Conservation (phyloP, 495 filamentous ascomycete genomes). For the Neurospora sp. region DNA sequence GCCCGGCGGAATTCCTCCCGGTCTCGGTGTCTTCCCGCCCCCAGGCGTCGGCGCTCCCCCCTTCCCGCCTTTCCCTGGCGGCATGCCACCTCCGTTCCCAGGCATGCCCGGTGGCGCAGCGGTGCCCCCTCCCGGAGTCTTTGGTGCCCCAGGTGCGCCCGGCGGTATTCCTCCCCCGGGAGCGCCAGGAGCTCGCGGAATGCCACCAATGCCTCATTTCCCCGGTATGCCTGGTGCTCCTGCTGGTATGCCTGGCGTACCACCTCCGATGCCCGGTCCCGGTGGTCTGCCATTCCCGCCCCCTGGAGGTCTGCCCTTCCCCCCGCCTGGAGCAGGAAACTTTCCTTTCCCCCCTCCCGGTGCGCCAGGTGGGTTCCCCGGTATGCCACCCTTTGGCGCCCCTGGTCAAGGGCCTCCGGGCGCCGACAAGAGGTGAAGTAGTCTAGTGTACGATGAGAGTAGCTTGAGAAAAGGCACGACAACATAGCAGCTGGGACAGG, state of each 20-base stretch:
- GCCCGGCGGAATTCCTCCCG: constrained; percentile 41
- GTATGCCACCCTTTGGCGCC: constrained; percentile 21
- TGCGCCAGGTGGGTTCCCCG: constrained; percentile 21
- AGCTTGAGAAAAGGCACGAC: neutral
- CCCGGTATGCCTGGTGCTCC: constrained; percentile 38
- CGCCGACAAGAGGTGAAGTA: constrained; percentile 15
- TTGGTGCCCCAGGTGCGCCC: constrained; percentile 38
- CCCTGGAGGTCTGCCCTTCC: constrained; percentile 34
- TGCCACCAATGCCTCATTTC: constrained; percentile 55
- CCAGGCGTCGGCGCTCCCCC: constrained; percentile 6
- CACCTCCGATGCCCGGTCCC: constrained; percentile 18
- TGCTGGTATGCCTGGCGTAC: constrained; percentile 16
- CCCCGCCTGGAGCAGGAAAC: constrained; percentile 21
- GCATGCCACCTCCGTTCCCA: constrained; percentile 28
- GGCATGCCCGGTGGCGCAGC: constrained; percentile 19
- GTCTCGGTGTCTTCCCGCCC: constrained; percentile 19
- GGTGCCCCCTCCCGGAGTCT: constrained; percentile 30
- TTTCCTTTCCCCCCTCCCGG: constrained; percentile 26
- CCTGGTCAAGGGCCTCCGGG: constrained; percentile 6
- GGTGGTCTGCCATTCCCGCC: constrained; percentile 53
- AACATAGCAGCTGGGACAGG: neutral
- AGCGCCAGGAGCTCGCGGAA: constrained; percentile 41
- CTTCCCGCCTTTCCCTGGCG: constrained; percentile 16
- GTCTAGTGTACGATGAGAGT: neutral
- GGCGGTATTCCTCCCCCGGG: constrained; percentile 28